Evolutionary conservation across 2,329 filamentous ascomycete species (phyloP).

Genomic region (Nemania diffusa): DNA sequence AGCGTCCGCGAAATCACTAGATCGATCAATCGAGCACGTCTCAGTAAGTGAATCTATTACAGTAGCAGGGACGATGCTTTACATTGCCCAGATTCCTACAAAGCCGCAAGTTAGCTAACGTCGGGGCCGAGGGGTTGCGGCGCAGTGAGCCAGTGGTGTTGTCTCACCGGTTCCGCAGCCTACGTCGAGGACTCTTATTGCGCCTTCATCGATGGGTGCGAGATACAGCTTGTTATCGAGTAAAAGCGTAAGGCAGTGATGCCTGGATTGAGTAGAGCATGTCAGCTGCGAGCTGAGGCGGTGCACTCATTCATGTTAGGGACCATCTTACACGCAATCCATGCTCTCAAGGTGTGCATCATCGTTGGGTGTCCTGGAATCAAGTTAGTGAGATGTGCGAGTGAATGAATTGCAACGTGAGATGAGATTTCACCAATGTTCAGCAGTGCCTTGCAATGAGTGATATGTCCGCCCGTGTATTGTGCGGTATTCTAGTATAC

Average conservation of each 20-base stretch:
- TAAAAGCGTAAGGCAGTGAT: constrained; percentile 45
- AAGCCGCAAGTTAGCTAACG: constrained; percentile 18
- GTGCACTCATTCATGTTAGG: background rate
- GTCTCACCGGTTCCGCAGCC: constrained; percentile 51
- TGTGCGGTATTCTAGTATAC: constrained; percentile 47
- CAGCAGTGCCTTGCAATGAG: constrained; percentile 43
- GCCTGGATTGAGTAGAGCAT: constrained; percentile 33
- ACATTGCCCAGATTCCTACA: constrained; percentile 52
- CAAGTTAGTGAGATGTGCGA: constrained; percentile 11
- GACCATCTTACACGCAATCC: constrained; percentile 34
- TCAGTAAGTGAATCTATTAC: background rate
- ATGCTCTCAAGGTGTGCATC: constrained; percentile 37
- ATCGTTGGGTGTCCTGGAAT: constrained; percentile 37
- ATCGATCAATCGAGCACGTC: background rate
- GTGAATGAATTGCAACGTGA: background rate
- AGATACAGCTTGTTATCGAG: constrained; percentile 48
- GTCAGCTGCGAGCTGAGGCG: constrained; percentile 4
- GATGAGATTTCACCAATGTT: constrained; percentile 42
- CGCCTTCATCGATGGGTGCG: constrained; percentile 48
- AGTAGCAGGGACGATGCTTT: constrained; percentile 16
- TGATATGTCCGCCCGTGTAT: constrained; percentile 48
- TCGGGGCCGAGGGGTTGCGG: background rate
- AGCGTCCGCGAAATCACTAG: constrained; percentile 58
- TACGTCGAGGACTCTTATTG: constrained; percentile 50
- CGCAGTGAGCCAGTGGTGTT: background rate